Conservation (phyloP, 129 eudicot genomes). For the Heracleum sosnowskyi region DNA sequence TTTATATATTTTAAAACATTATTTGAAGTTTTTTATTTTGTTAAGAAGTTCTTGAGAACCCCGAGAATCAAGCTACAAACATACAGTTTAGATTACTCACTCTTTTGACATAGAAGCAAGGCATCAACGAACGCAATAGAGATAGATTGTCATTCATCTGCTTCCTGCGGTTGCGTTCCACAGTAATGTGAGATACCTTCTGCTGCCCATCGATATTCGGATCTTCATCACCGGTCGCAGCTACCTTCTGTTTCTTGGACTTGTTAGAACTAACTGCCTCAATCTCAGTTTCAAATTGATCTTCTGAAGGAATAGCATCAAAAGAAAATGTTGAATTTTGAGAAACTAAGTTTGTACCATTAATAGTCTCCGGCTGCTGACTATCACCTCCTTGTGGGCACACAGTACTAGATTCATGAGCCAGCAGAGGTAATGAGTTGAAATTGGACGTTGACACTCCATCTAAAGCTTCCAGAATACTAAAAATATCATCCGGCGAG, state of each 20-base stretch:
- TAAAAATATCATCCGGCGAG: constrained; percentile 66
- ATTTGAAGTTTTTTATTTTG: too few species aligned
- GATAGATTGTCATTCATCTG: constrained; percentile 85
- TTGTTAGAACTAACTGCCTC: constrained; percentile 29
- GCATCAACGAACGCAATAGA: constrained; percentile 84
- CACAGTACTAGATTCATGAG: background rate
- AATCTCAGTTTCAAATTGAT: constrained; percentile 17
- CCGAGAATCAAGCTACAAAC: background rate
- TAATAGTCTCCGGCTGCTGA: background rate
- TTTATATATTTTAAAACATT: too few species aligned
- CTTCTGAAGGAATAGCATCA: background rate
- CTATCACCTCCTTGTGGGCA: background rate
- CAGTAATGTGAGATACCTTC: constrained; percentile 58
- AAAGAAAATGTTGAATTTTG: background rate
- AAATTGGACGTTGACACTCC: constrained; percentile 23
- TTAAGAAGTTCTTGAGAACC: background rate
- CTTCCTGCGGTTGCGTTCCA: constrained; percentile 88
- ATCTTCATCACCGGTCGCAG: constrained; percentile 4
- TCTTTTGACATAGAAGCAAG: constrained; percentile 83
- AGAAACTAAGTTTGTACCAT: background rate
- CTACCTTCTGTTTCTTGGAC: constrained; percentile 49
- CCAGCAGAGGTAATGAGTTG: constrained; percentile 14
- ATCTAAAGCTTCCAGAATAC: constrained; percentile 73
- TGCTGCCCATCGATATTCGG: constrained; percentile 35
- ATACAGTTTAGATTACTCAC: constrained; percentile 19